Evolutionary conservation across 2,329 filamentous ascomycete species (phyloP), one percentile per base, ranked within the genome.

Genomic region (Neofusicoccum sp.): DNA sequence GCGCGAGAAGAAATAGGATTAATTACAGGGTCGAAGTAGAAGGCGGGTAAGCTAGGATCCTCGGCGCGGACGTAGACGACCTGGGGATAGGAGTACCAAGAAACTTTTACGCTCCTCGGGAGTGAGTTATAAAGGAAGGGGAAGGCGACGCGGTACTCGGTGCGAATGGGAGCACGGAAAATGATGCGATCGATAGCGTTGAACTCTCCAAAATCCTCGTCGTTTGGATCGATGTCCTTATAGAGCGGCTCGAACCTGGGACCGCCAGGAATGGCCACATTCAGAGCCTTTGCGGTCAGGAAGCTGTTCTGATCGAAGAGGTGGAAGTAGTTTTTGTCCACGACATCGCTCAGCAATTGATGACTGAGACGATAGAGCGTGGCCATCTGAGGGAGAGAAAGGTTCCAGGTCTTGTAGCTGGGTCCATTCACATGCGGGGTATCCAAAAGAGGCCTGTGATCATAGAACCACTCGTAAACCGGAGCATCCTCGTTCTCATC

Each of bases 111-210:
- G 72, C 95, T 98, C 71, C 96, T 86, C 1, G 95, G 96, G 5
- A 99, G 84, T 16, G 94, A 97, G 76, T 99, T 99, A 81, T 99
- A 99, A 5, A 99, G 83, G 75, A 90, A 97, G 0, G 95, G 95
- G 75, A 92, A 98, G 0, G 93, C 93, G 47, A 99, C 95, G 49
- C 94, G 88, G 72, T 96, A 97, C 78, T 99, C 95, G 7, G 94
- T 99, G 69, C 94, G 88, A 67, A 98, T 96, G 0, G 94, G 93
- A 50, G 91, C 89, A 67, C 95, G 90, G 84, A 99, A 99, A 69
- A 99, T 99, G 78, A 99, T 99, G 69, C 96, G 92, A 73, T 99
- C 95, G 71, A 99, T 99, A 37, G 95, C 95, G 73, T 99, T 99
- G 84, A 99, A 99, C 78, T 99, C 95, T 78, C 95, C 95, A 78